A percentile compares a stretch with the other conserved stretches of the same genome.
phyloP scores from a whole-genome alignment of 2,329 filamentous ascomycete species.

The Aureobasidium vineae region DNA sequence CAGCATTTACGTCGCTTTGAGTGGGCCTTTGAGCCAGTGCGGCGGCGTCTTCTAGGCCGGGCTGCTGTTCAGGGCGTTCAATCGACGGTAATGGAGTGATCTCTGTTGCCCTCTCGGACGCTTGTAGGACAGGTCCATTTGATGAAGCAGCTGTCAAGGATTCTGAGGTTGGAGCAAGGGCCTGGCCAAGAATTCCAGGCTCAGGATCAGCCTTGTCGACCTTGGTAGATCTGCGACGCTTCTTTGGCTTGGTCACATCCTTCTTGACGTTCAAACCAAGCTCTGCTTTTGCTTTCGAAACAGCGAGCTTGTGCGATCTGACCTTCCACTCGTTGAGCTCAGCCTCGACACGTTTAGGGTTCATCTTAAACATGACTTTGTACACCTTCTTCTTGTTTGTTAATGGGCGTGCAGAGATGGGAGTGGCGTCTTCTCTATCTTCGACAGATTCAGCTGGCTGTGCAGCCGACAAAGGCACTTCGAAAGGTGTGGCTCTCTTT shows the following conservation, averaged over 20 bases:
- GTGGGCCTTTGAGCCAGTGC: too few relatives aligned
- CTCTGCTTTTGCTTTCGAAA: slow-evolving; percentile 8
- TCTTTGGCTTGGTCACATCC: neutral
- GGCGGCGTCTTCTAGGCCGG: neutral
- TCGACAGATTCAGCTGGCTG: neutral
- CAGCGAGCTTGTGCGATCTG: slow-evolving; percentile 18
- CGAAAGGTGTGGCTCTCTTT: neutral
- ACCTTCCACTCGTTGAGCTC: slow-evolving; percentile 22
- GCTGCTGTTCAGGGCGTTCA: neutral
- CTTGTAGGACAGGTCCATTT: neutral
- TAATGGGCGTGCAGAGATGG: neutral
- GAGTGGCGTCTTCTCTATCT: neutral
- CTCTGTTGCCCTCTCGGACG: neutral
- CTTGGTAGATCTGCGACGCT: slow-evolving; percentile 4
- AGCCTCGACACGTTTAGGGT: slow-evolving; percentile 22
- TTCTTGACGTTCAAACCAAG: neutral
- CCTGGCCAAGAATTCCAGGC: neutral
- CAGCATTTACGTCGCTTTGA: neutral
- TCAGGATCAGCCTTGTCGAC: neutral
- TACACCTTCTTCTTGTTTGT: slow-evolving; percentile 7
- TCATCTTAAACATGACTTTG: slow-evolving; percentile 24
- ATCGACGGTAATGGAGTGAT: neutral
- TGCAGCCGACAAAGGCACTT: neutral
- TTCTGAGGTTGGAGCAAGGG: neutral
- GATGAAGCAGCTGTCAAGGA: neutral